Conservation (phyloP, 129 eudicot species). For the Logfia minima region DNA sequence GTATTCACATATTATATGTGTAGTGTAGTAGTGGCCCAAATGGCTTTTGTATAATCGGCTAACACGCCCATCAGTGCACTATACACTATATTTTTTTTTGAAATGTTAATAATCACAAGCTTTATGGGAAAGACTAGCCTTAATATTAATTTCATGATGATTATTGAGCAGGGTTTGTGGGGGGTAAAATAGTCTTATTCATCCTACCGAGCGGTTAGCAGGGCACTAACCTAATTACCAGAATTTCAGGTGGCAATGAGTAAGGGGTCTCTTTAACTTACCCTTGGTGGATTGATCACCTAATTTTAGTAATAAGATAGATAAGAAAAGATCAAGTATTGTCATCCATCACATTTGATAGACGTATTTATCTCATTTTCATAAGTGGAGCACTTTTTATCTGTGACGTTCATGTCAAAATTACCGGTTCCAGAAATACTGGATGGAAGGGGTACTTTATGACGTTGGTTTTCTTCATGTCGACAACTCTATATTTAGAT, state of each 20-base stretch:
- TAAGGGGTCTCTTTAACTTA: not conserved
- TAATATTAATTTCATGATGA: not conserved
- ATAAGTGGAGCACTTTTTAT: slow-evolving; percentile 35
- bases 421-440: slow-evolving; percentile 33
- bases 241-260: not conserved
- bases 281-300: slow-evolving; percentile 2
- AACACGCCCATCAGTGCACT: too few relatives aligned
- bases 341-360: slow-evolving; percentile 10
- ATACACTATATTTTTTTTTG: too few relatives aligned
- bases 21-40: too few relatives aligned
- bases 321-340: slow-evolving; percentile 12
- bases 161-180: not conserved
- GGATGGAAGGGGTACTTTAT: slow-evolving; percentile 28
- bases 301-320: slow-evolving; percentile 19
- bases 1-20: too few relatives aligned
- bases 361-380: slow-evolving; percentile 22
- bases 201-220: not conserved
- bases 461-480: slow-evolving; percentile 28
- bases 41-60: too few relatives aligned
- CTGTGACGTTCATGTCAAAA: slow-evolving; percentile 30
- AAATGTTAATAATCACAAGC: too few relatives aligned
- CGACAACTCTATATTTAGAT: slow-evolving; percentile 25
- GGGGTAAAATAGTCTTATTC: not conserved
- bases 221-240: not conserved
- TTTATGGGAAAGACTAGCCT: too few relatives aligned